Base-by-base conservation (phyloP, 2,329 filamentous ascomycete genomes). In the Clarireedia monteithiana region DNA sequence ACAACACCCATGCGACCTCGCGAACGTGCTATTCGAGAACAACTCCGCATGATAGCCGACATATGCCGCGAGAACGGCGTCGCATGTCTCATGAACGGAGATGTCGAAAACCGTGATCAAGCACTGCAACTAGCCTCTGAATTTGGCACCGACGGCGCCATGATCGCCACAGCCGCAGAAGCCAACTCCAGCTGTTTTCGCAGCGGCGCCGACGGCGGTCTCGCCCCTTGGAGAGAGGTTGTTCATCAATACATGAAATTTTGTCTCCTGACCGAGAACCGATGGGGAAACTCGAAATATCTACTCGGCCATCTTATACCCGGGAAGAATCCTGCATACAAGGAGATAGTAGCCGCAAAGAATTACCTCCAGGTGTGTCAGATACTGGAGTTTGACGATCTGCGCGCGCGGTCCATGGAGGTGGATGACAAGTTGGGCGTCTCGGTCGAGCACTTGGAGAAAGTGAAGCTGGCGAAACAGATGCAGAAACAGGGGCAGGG, bases 141-240 rank as follows among this genome's bases (percentile, higher is more conserved):
- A 69, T 96, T 82, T 67, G 86, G 85, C n/a, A 88, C 88, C 5
- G 91, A 97, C 67, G 92, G 91, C 5, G 94, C 89, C 59, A 99
- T 99, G 94, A 97, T 99, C 66, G 94, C 94, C 9, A 94, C 90
- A 3, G 81, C 89, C 3, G 94, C 94, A 1, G 94, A 99, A 75
- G 82, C 85, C 61, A 99, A 99, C 68, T 83, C 91, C 3, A 95
- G 89, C 62, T 91, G 88, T 66, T 99, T 99, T 75, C 81, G 88
- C 40, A 70, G 79, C 1, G 73, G 80, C 39, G 80, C 77, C 1
- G 81, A 89, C 42, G 91, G 90, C 10, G 90, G 89, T 1, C 68
- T 85, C 36, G 79, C 82, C 0, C 75, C 80, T 1, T 97, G 92
- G 92, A 74, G 78, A 58, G 85, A 92, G 50, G 84, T 95, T 1